These are phyloP conservation scores for Telopea speciosissima DNA, from an alignment of 177 flowering plant species.

Conservation along the genomic window DNA sequence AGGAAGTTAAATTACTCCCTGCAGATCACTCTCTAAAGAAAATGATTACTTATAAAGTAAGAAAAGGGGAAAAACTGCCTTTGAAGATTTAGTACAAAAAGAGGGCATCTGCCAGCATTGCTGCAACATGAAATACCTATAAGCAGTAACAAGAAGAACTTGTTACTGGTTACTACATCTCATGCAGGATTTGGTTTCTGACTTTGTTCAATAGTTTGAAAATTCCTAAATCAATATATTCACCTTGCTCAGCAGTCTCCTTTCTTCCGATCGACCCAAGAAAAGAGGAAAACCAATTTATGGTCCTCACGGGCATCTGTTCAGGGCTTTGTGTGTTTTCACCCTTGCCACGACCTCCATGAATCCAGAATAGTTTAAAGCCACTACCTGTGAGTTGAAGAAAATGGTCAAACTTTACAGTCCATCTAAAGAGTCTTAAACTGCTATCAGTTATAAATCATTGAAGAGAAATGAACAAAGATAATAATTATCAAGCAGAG, in stretches of 20 bases:
- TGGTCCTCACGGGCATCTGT: constrained; percentile 18
- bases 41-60: too few relatives aligned
- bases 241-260: constrained; percentile 24
- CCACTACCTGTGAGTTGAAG: constrained; percentile 37
- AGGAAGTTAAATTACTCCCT: too few relatives aligned
- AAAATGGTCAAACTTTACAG: constrained; percentile 1
- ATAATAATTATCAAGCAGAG: background rate
- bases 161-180: too few relatives aligned
- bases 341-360: constrained; percentile 20
- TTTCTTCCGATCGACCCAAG: constrained; percentile 16
- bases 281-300: constrained; percentile 23
- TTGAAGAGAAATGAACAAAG: constrained; percentile 1
- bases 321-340: constrained; percentile 18
- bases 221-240: background rate
- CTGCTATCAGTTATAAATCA: background rate
- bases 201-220: background rate
- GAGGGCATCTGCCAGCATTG: too few relatives aligned
- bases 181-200: too few relatives aligned
- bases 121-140: too few relatives aligned
- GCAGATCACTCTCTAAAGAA: too few relatives aligned
- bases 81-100: too few relatives aligned
- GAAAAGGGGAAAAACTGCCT: too few relatives aligned
- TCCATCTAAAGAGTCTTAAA: background rate
- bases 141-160: too few relatives aligned
- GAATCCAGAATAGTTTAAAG: constrained; percentile 30